These are phyloP conservation scores for Myriosclerotinia curreyana DNA, from an alignment of 2,329 filamentous ascomycete species.

Conservation along the genomic window DNA sequence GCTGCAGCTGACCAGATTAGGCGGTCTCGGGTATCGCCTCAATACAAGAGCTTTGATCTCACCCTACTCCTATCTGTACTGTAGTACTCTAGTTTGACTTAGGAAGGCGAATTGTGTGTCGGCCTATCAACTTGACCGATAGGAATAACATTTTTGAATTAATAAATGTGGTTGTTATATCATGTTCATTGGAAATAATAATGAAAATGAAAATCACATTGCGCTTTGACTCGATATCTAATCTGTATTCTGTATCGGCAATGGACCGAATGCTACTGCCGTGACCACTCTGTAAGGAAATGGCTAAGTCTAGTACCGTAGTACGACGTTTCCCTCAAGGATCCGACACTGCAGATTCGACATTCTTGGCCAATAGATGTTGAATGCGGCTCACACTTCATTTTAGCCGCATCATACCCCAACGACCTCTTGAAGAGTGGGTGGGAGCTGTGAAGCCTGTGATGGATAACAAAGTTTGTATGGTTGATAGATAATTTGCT, in stretches of 20 bases:
- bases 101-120: background rate
- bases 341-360: background rate
- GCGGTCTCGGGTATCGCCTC: background rate
- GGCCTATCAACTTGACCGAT: background rate
- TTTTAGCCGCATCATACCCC: constrained; percentile 20
- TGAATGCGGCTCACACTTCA: constrained; percentile 14
- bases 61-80: background rate
- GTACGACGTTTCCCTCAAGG: background rate
- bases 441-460: background rate
- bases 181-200: background rate
- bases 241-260: constrained; percentile 3
- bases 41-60: background rate
- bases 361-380: background rate
- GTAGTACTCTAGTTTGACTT: background rate
- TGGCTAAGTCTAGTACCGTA: background rate
- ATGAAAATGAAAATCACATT: background rate
- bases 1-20: background rate
- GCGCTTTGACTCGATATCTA: background rate
- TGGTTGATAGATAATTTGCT: background rate
- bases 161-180: background rate
- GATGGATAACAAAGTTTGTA: background rate
- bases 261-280: constrained; percentile 11
- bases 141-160: background rate
- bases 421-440: constrained; percentile 10
- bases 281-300: constrained; percentile 14